A percentile compares a stretch with the other conserved stretches of the same genome.
These are phyloP conservation scores for Fusarium sterilihyphosum DNA, from an alignment of 2,329 filamentous ascomycete species.

Conservation along the genomic window DNA sequence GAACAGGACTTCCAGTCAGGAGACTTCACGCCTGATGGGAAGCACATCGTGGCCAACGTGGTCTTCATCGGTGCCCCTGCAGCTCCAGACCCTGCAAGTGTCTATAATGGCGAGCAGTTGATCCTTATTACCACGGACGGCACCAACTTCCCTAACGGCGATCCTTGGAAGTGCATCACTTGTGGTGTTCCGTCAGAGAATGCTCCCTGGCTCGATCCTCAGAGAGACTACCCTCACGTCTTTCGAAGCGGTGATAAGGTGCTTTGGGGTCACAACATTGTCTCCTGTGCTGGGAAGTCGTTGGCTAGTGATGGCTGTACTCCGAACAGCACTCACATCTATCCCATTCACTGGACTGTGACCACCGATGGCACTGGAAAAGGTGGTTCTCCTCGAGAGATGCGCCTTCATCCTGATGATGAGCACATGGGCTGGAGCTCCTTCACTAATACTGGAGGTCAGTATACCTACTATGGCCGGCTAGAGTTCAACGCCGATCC, in stretches of 20 bases:
- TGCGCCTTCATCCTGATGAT: constrained; percentile 58
- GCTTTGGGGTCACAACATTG: constrained; percentile 47
- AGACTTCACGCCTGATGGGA: constrained; percentile 54
- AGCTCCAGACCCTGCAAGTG: constrained; percentile 51
- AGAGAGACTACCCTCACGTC: constrained; percentile 52
- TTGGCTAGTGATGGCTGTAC: constrained; percentile 40
- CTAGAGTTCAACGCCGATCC: constrained; percentile 53
- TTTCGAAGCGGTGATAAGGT: constrained; percentile 52
- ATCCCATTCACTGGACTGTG: constrained; percentile 22
- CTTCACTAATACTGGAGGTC: constrained; percentile 41
- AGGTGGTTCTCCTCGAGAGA: constrained; percentile 51
- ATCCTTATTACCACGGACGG: constrained; percentile 56
- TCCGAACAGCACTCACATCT: constrained; percentile 2
- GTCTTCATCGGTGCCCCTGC: constrained; percentile 55
- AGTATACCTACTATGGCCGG: constrained; percentile 50
- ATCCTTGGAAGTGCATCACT: constrained; percentile 58
- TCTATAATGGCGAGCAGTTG: constrained; percentile 43
- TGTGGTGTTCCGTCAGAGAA: constrained; percentile 53
- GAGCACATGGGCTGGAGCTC: constrained; percentile 55
- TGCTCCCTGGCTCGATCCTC: constrained; percentile 41
- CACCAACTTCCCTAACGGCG: constrained; percentile 54
- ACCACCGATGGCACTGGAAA: constrained; percentile 42
- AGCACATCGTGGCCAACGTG: constrained; percentile 53
- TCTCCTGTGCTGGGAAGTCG: constrained; percentile 50
- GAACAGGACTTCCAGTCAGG: constrained; percentile 3